Conservation (phyloP, 345 rosid genomes). For the Firmiana major region DNA sequence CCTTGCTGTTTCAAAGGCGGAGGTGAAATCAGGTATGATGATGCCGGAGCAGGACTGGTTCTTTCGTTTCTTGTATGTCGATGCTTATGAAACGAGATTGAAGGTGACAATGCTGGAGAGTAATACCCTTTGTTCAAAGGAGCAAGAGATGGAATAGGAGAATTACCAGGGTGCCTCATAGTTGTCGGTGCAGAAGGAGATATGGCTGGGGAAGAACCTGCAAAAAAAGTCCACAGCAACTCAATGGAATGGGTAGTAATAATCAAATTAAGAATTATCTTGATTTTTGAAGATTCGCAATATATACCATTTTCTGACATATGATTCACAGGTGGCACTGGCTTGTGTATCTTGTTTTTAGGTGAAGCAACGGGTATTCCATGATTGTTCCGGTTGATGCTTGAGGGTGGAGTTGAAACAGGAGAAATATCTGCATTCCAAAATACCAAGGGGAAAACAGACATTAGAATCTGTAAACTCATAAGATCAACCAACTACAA, state of each 20-base stretch:
- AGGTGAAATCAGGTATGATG: slow-evolving; percentile 42
- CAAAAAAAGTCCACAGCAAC: slow-evolving; percentile 1
- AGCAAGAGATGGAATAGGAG: slow-evolving; percentile 38
- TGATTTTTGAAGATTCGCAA: neutral
- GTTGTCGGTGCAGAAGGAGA: slow-evolving; percentile 30
- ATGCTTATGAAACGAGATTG: slow-evolving; percentile 36
- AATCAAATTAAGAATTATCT: neutral
- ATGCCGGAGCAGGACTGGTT: slow-evolving; percentile 38
- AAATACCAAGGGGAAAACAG: neutral
- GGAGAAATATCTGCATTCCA: slow-evolving; percentile 46
- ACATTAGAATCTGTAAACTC: neutral
- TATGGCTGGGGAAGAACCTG: slow-evolving; percentile 31
- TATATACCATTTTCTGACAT: slow-evolving; percentile 44
- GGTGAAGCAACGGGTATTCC: slow-evolving; percentile 62
- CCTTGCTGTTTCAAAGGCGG: slow-evolving; percentile 42
- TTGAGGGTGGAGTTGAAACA: slow-evolving; percentile 41
- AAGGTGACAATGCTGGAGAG: slow-evolving; percentile 44
- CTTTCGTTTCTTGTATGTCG: slow-evolving; percentile 32
- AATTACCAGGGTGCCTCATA: slow-evolving; percentile 10
- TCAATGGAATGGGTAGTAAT: neutral
- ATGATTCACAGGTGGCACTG: slow-evolving; percentile 33
- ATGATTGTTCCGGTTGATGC: slow-evolving; percentile 29
- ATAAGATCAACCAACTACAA: neutral
- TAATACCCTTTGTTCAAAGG: slow-evolving; percentile 18
- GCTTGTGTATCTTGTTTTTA: slow-evolving; percentile 33